Conservation (phyloP, 2,329 filamentous ascomycete species). For the Aspergillus pseudoterreus region DNA sequence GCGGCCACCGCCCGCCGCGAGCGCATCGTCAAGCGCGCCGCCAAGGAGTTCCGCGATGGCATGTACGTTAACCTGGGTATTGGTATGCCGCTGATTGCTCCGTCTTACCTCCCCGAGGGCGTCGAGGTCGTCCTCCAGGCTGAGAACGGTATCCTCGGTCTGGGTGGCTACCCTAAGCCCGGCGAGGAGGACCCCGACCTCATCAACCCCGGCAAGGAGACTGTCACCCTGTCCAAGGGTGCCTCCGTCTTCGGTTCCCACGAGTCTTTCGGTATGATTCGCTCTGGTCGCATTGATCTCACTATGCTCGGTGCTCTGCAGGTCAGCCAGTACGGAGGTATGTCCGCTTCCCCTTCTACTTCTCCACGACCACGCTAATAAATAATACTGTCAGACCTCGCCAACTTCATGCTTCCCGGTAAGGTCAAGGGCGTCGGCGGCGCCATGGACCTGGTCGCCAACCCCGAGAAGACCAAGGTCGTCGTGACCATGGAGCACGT, state of each 20-base stretch:
- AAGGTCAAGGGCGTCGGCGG: slow-evolving; percentile 84
- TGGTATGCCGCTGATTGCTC: slow-evolving; percentile 77
- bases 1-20: slow-evolving; percentile 70
- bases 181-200: slow-evolving; percentile 71
- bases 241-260: slow-evolving; percentile 74
- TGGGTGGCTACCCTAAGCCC: slow-evolving; percentile 71
- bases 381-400: slow-evolving; percentile 55
- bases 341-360: slow-evolving; percentile 4
- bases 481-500: slow-evolving; percentile 69
- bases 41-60: slow-evolving; percentile 78
- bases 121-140: slow-evolving; percentile 78
- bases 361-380: slow-evolving; percentile 1
- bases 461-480: slow-evolving; percentile 68
- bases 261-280: slow-evolving; percentile 85
- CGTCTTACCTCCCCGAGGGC: slow-evolving; percentile 66
- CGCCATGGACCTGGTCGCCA: slow-evolving; percentile 71
- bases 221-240: slow-evolving; percentile 72
- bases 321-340: slow-evolving; percentile 65
- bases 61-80: slow-evolving; percentile 91
- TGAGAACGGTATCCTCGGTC: slow-evolving; percentile 81
- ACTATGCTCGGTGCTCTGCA: slow-evolving; percentile 81
- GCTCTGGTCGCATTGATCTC: slow-evolving; percentile 77
- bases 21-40: slow-evolving; percentile 73
- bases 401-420: slow-evolving; percentile 87
- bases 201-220: slow-evolving; percentile 86